Evolutionary conservation across 345 rosid species (phyloP), one percentile per base, ranked within the genome.

Genomic region (Corchorus capsularis): DNA sequence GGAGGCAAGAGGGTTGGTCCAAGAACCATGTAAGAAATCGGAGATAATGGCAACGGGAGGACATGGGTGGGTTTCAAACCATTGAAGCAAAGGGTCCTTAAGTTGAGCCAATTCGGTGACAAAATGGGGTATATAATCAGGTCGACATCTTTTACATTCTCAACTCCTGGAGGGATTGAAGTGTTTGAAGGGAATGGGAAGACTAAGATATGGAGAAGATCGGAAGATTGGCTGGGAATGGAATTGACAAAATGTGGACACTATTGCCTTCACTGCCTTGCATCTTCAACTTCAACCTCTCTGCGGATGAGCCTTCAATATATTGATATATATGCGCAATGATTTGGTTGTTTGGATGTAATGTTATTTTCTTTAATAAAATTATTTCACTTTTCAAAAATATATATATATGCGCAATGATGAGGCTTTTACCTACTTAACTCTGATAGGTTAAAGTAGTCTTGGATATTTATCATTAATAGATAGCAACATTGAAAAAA

Each of bases 31-130:
- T n/a, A n/a, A n/a, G n/a, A n/a, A n/a, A n/a, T n/a, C n/a, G n/a
- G n/a, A n/a, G n/a, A n/a, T n/a, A n/a, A 91, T 83, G 10, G 86
- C 89, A 0, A 80, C 79, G 0, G 91, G 92, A 4, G 91, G 94
- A 5, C 85, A 87, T 55, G 78, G 70, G 22, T 85, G 91, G 50
- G 85, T 61, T 14, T 53, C 20, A 37, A 87, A 87, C 94, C 91
- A 89, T 8, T 75, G 47, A 39, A 80, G 75, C 45, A 86, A 72
- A 55, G 90, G 88, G 61, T 82, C 68, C 52, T 82, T 79, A 55
- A 86, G 86, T 2, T 60, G 39, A 16, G 77, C 76, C 12, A 89
- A 46, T 50, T 84, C 78, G 63, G 78, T 6, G 84, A 73, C 80
- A 81, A 75, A 19, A 78, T 0, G 16, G n/a, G 12, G 72, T 78